These are phyloP conservation scores for Gentiana dahurica DNA, from an alignment of 257 asterid species.

Conservation along the genomic window DNA sequence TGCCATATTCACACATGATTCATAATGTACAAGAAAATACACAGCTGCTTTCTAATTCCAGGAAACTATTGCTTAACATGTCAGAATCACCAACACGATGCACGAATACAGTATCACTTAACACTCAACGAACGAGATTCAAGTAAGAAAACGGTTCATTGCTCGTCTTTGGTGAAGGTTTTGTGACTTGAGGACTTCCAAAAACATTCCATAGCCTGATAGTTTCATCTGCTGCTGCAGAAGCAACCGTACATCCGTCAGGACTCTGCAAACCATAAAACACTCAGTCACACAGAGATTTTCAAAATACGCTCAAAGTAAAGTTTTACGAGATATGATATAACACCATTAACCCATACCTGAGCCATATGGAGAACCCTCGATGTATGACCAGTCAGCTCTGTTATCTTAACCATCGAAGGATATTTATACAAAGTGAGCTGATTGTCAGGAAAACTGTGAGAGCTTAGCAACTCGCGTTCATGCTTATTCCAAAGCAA, in stretches of 20 bases:
- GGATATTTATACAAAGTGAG: constrained; percentile 50
- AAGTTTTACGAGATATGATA: too few species aligned
- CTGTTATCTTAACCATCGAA: constrained; percentile 29
- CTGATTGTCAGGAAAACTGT: constrained; percentile 31
- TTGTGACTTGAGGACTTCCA: constrained; percentile 14
- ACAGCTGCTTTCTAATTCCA: too few species aligned
- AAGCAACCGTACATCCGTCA: too few species aligned
- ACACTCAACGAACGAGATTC: too few species aligned
- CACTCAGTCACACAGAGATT: too few species aligned
- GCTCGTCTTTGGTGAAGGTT: constrained; percentile 8
- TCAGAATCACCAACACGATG: too few species aligned
- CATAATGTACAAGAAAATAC: too few species aligned
- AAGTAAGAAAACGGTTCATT: constrained; percentile 24
- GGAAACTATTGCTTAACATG: too few species aligned
- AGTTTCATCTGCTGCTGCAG: constrained; percentile 33
- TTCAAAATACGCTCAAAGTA: too few species aligned
- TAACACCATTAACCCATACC: neutral
- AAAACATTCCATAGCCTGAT: constrained; percentile 30
- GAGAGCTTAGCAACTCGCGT: constrained; percentile 33
- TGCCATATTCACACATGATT: too few species aligned
- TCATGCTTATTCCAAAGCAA: constrained; percentile 40
- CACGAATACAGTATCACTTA: too few species aligned
- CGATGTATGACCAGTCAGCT: too few species aligned
- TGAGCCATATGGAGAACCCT: constrained; percentile 12
- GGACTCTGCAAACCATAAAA: neutral